Evolutionary conservation across 2,329 filamentous ascomycete genomes (phyloP), one percentile per base, ranked within the genome.

Genomic region (Verticillium nubilum): DNA sequence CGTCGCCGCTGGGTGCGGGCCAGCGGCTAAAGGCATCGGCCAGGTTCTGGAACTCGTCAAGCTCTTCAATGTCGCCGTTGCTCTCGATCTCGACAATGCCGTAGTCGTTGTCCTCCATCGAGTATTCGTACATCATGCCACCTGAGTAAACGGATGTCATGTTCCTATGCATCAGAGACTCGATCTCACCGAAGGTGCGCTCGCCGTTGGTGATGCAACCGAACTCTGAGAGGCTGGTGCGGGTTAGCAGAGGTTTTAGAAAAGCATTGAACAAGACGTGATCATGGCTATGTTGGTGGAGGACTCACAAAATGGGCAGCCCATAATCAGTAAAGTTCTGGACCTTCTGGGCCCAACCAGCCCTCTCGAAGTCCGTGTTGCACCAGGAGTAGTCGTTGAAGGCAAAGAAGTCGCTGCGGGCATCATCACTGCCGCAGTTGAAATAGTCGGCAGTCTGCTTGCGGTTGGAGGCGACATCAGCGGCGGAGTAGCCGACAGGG

Each of bases 121-220:
- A 88, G 80, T 97, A 99, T 77, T 98, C 93, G 78, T 97, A 99
- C 74, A 97, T 90, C 42, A 99, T 85, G 73, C 95, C 95, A 69
- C 95, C 95, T 47, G 93, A 97, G 84, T 97, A 98, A 68, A 97
- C 92, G 19, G 74, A 67, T 7, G 89, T 92, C 94, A 98, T 98
- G 61, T 97, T 73, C 23, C 75, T 76, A 75, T 80, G 85, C 88
- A 97, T 98, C 60, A 99, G 81, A 53, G 93, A 82, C 54, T 76
- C 75, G 57, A 97, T 77, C 78, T 97, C 94, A 61, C 86, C 80
- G 70, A 97, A 99, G 69, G 88, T 80, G 67, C 94, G 93, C 54
- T 73, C 72, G 61, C 80, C 85, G 80, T 91, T 92, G 71, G 84
- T 89, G 76, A 72, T 92, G 80, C 95, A 99, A 63, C 95, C 95